Evolutionary conservation across 2,329 filamentous ascomycete species (phyloP), one percentile per base, ranked within the genome.

Genomic region (Colletotrichum incanum): DNA sequence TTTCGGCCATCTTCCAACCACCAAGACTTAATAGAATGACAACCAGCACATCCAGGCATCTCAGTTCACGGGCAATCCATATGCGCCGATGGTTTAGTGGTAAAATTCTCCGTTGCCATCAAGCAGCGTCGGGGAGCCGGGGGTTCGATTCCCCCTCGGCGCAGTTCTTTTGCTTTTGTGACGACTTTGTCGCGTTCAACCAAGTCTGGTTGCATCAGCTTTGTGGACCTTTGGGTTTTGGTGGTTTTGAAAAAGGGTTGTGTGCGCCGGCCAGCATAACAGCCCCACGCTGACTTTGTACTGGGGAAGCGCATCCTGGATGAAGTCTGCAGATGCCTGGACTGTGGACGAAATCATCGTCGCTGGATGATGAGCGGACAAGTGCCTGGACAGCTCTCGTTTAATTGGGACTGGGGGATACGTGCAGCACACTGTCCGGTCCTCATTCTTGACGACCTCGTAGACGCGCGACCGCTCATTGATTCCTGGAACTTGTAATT

Each of bases 91-190:
- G 68, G 68, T 71, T 71, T 71, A 71, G 68, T 67, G 68, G 67
- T 71, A 71, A 71, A 71, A 71, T 71, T 71, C 67, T 71, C 67
- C 67, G 67, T 71, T 71, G 67, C 67, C 67, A 71, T 71, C 55
- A 0, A 67, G 62, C 67, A 70, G 45, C 67, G 67, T 70, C 67
- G 67, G 67, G 67, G 67, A 70, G 67, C 62, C 67, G 67, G 67
- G 67, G 67, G 67, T 71, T 71, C 67, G 67, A 71, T 71, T 71
- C 67, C 67, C 67, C 67, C 67, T 71, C 67, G 67, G 64, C 67
- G 67, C 63, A 71, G 0, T 11, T 1, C 23, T 67, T 71, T 67
- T 34, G 16, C 2, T 31, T 28, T 52, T 23, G 39, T 8, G 34
- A 8, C n/a, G n/a, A 11, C 45, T 12, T 20, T 2, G 11, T 26